A percentile compares a stretch with the other conserved stretches of the same genome.
phyloP scores from a whole-genome alignment of 345 rosid genomes.

The Pelargonium nanum region DNA sequence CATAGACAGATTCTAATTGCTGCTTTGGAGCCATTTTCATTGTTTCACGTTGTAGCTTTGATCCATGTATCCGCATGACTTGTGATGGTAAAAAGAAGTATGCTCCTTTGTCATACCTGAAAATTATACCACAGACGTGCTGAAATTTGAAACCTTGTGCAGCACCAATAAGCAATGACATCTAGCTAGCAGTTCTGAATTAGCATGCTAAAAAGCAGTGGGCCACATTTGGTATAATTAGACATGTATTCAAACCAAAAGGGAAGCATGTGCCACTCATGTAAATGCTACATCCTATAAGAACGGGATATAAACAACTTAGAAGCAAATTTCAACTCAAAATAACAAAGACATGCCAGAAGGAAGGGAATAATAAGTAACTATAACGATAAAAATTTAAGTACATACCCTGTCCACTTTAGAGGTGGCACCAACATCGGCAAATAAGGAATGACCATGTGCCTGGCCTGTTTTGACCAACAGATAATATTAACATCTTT shows the following conservation, averaged over 20 bases:
- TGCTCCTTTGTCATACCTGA: slow-evolving; percentile 81
- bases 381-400: slow-evolving; percentile 13
- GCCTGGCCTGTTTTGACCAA: slow-evolving; percentile 63
- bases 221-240: background rate
- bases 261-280: background rate
- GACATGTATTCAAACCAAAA: background rate
- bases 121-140: slow-evolving; percentile 18
- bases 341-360: background rate
- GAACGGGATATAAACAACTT: background rate
- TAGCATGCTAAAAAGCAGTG: background rate
- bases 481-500: background rate
- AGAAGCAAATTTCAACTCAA: slow-evolving; percentile 5
- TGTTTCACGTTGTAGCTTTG: slow-evolving; percentile 61
- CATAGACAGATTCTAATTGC: slow-evolving; percentile 60
- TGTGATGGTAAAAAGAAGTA: slow-evolving; percentile 76
- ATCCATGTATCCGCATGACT: slow-evolving; percentile 91
- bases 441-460: slow-evolving; percentile 97
- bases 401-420: slow-evolving; percentile 89
- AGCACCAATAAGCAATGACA: background rate
- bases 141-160: background rate
- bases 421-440: slow-evolving; percentile 92
- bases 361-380: background rate
- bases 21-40: slow-evolving; percentile 49
- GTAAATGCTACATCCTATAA: background rate
- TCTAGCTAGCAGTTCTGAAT: background rate